Conservation (phyloP, 805 yeast species). For the Candida arabinofermentans region DNA sequence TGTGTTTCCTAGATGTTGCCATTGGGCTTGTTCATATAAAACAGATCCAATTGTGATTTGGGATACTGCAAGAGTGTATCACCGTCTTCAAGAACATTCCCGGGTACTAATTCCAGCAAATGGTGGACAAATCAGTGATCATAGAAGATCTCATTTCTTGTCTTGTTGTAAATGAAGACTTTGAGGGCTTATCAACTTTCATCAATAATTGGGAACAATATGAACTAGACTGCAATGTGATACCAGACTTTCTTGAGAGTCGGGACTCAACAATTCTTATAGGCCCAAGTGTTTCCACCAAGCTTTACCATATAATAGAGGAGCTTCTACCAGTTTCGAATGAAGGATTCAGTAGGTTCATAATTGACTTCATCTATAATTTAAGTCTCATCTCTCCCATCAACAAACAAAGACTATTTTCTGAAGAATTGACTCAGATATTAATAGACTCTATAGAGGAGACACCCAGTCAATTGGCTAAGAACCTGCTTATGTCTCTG, state of each 20-base stretch:
- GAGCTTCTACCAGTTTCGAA: neutral
- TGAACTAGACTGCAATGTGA: conserved; percentile 5
- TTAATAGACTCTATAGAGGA: conserved; percentile 5
- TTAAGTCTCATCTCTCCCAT: conserved; percentile 16
- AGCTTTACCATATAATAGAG: conserved; percentile 4
- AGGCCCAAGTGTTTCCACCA: neutral
- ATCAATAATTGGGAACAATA: conserved; percentile 13
- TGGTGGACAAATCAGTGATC: conserved; percentile 2
- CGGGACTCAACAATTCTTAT: conserved; percentile 6
- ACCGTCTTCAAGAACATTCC: too few relatives aligned
- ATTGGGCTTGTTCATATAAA: too few relatives aligned
- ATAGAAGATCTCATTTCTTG: neutral
- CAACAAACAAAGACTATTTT: conserved; percentile 16
- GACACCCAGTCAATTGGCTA: neutral
- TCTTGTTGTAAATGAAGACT: neutral
- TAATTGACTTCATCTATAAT: conserved; percentile 13
- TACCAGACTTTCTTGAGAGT: conserved; percentile 12
- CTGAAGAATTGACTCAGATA: conserved; percentile 8
- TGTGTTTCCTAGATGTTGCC: too few relatives aligned
- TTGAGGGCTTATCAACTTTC: conserved; percentile 5
- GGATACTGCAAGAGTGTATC: too few relatives aligned
- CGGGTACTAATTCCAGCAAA: neutral
- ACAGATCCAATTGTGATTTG: too few relatives aligned
- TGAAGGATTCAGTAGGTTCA: conserved; percentile 5
- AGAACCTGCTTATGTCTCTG: conserved; percentile 8